Evolutionary conservation across 2,329 filamentous ascomycete genomes (phyloP), one percentile per base, ranked within the genome.

Genomic region (Fusarium metavorans): DNA sequence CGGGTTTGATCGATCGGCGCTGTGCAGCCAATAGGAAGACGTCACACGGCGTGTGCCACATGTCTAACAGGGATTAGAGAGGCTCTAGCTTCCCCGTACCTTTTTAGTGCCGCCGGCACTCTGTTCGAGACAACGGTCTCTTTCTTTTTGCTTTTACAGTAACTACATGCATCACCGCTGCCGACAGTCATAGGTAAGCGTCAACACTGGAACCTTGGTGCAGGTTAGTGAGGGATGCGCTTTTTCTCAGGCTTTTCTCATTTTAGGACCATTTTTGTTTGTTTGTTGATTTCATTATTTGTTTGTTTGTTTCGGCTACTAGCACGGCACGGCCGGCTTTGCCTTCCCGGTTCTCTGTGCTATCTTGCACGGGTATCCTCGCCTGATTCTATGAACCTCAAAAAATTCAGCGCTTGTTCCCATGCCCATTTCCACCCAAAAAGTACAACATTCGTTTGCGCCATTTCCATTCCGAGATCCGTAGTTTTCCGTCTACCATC

Each of bases 11-110:
- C 43, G 48, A 70, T 34, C 64, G 43, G 59, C 60, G 35, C 61
- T 23, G 56, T 66, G 23, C 45, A 3, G 52, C 76, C 76, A 78
- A 77, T 79, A 62, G 74, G 23, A 27, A 8, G 34, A 32, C 34
- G 27, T 43, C 35, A 54, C 20, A 64, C 68, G 65, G 35, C 41
- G 23, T 35, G 58, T 71, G 75, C 79, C 79, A 81, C 79, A 81
- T 81, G 79, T 80, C 70, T 70, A 70, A 72, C 79, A 81, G 74
- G 79, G 79, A 77, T 80, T 63, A 57, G 20, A 39, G 76, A 75
- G 75, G 77, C 77, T 80, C 75, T 76, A 20, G 48, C 48, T 73
- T 72, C 60, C 70, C 48, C 20, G 30, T 32, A 50, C 45, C 63
- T 27, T 25, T 30, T 41, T 61, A 54, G 30, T 72, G 30, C 41